Conservation (phyloP, 2,329 filamentous ascomycete species). For the Ascochyta lentis region DNA sequence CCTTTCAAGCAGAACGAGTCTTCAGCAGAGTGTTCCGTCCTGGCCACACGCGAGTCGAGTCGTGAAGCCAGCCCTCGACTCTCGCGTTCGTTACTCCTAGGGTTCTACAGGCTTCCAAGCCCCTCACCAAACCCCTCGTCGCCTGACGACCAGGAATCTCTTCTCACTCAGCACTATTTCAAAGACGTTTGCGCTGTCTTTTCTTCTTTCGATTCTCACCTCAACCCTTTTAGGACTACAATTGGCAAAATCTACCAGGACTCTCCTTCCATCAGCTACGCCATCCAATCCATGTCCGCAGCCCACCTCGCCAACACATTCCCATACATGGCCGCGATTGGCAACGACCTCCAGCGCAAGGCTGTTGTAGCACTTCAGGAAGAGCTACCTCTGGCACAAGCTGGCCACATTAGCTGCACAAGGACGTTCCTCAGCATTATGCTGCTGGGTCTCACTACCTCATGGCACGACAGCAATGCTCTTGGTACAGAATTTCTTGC, state of each 20-base stretch:
- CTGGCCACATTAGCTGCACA: conserved; percentile 50
- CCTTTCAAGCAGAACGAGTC: conserved; percentile 27
- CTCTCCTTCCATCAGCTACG: conserved; percentile 65
- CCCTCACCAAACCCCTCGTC: conserved; percentile 45
- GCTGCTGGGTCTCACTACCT: conserved; percentile 65
- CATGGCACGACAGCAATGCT: conserved; percentile 65
- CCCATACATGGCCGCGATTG: conserved; percentile 59
- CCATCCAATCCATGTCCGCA: conserved; percentile 69
- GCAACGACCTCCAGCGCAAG: conserved; percentile 60
- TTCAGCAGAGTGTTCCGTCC: conserved; percentile 17
- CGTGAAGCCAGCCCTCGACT: conserved; percentile 37
- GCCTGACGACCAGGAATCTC: conserved; percentile 58
- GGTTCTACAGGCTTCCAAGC: conserved; percentile 46
- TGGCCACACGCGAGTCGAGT: conserved; percentile 23
- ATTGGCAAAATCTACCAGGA: conserved; percentile 64
- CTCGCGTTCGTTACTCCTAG: conserved; percentile 49
- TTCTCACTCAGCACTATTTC: conserved; percentile 69
- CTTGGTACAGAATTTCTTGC: conserved; percentile 62
- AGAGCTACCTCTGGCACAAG: conserved; percentile 55
- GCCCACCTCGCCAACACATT: conserved; percentile 66
- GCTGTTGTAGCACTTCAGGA: conserved; percentile 60
- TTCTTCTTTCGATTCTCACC: conserved; percentile 68
- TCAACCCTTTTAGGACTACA: conserved; percentile 67
- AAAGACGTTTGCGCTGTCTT: conserved; percentile 67
- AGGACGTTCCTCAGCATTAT: conserved; percentile 64